Evolutionary conservation across 83 land plant genomes (phyloP).

Genomic region (Diphasiastrum complanatum): DNA sequence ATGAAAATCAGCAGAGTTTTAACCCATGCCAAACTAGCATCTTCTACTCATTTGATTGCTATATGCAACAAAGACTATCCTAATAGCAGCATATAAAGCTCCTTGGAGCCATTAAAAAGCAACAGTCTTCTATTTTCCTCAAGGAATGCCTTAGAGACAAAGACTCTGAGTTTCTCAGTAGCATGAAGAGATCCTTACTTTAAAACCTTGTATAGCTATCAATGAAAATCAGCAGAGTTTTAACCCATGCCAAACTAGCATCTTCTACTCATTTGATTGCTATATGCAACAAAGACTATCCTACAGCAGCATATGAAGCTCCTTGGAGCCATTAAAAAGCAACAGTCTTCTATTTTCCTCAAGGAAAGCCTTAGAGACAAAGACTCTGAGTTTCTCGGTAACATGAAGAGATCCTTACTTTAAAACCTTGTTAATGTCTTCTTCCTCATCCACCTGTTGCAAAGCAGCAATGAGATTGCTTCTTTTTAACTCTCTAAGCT

Average conservation of each 20-base stretch:
- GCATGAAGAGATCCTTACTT: conserved; percentile 34
- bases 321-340: too few relatives aligned
- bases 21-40: too few relatives aligned
- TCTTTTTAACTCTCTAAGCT: conserved; percentile 85
- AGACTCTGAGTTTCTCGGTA: too few relatives aligned
- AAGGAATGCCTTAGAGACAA: too few relatives aligned
- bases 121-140: too few relatives aligned
- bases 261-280: too few relatives aligned
- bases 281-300: background rate
- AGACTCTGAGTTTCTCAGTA: too few relatives aligned
- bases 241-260: too few relatives aligned
- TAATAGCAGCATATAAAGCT: background rate
- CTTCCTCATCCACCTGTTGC: conserved; percentile 96
- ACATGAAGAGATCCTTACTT: conserved; percentile 34
- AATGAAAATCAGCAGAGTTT: background rate
- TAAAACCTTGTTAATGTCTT: conserved; percentile 95
- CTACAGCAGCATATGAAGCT: background rate
- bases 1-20: background rate
- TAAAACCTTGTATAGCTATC: conserved; percentile 37
- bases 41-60: too few relatives aligned
- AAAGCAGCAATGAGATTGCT: conserved; percentile 84
- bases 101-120: too few relatives aligned
- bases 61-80: background rate
- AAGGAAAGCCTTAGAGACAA: too few relatives aligned
- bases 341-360: too few relatives aligned